Conservation (phyloP, 345 rosid genomes). For the Atalantia buxifolia region DNA sequence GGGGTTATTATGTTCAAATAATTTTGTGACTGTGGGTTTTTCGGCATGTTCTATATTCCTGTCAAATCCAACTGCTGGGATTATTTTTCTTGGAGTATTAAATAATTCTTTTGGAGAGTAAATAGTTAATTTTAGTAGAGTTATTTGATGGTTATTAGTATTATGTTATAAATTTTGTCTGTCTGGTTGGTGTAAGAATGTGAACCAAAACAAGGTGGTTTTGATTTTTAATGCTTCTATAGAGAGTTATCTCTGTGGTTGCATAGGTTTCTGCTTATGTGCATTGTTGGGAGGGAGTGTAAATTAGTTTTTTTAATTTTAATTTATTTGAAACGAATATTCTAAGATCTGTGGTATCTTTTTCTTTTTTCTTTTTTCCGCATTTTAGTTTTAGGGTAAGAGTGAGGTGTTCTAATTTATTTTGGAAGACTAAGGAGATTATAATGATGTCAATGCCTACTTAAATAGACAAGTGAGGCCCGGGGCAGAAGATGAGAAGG, state of each 20-base stretch:
- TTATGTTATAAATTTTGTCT: neutral
- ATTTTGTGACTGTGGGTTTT: neutral
- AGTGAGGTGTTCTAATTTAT: slow-evolving; percentile 12
- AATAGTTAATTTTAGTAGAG: neutral
- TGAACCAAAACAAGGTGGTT: neutral
- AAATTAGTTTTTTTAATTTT: neutral
- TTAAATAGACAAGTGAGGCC: slow-evolving; percentile 13
- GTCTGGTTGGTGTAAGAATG: neutral
- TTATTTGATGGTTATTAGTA: neutral
- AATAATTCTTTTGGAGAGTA: neutral
- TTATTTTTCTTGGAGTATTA: neutral
- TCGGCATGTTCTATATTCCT: neutral
- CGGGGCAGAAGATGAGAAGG: slow-evolving; percentile 35
- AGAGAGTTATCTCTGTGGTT: neutral
- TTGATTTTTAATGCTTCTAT: neutral
- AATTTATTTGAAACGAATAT: neutral
- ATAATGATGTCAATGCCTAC: slow-evolving; percentile 21
- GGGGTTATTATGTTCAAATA: neutral
- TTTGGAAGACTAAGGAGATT: slow-evolving; percentile 12
- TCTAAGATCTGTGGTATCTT: neutral
- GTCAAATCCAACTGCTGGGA: neutral
- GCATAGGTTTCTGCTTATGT: slow-evolving; percentile 1
- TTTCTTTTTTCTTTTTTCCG: neutral
- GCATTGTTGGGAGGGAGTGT: neutral
- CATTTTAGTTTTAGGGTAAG: slow-evolving; percentile 8